Conservation (phyloP, 2,329 filamentous ascomycete genomes). For the Chrysosporium queenslandicum region DNA sequence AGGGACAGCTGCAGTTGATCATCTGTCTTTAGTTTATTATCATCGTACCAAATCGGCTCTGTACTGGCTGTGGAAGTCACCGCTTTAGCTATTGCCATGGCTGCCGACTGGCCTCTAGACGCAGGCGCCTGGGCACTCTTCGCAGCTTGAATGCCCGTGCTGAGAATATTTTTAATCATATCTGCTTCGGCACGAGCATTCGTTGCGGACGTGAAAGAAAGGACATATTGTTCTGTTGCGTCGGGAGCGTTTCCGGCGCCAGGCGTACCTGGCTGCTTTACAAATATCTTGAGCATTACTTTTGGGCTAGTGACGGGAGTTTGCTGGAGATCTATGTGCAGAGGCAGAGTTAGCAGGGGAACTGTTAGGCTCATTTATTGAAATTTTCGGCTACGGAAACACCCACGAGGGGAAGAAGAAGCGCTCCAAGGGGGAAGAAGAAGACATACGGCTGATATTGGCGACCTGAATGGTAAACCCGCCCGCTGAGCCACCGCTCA, state of each 20-base stretch:
- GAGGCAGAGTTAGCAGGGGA: background rate
- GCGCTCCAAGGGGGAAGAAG: background rate
- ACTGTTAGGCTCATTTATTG: no score
- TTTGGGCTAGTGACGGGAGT: constrained; percentile 80
- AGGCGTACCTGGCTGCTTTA: constrained; percentile 50
- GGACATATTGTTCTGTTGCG: constrained; percentile 60
- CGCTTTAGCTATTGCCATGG: constrained; percentile 69
- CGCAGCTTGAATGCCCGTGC: constrained; percentile 60
- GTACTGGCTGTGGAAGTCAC: constrained; percentile 42
- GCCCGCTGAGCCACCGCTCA: constrained; percentile 47
- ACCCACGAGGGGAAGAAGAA: no score
- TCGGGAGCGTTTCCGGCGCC: constrained; percentile 32
- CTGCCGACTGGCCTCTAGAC: constrained; percentile 47
- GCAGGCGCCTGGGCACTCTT: constrained; percentile 39
- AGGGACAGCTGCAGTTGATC: constrained; percentile 78
- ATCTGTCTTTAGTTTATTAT: constrained; percentile 65
- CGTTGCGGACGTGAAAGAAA: constrained; percentile 72
- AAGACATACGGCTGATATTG: constrained; percentile 66
- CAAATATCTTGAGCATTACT: constrained; percentile 88
- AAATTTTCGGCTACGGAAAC: no score
- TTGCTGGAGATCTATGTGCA: constrained; percentile 69
- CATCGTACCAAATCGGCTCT: constrained; percentile 64
- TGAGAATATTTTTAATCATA: constrained; percentile 70
- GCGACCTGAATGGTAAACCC: constrained; percentile 59
- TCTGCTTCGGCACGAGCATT: constrained; percentile 77